These are phyloP conservation scores for Tolypocladium nubicola DNA, from an alignment of 2,329 filamentous ascomycete genomes.

Conservation along the genomic window DNA sequence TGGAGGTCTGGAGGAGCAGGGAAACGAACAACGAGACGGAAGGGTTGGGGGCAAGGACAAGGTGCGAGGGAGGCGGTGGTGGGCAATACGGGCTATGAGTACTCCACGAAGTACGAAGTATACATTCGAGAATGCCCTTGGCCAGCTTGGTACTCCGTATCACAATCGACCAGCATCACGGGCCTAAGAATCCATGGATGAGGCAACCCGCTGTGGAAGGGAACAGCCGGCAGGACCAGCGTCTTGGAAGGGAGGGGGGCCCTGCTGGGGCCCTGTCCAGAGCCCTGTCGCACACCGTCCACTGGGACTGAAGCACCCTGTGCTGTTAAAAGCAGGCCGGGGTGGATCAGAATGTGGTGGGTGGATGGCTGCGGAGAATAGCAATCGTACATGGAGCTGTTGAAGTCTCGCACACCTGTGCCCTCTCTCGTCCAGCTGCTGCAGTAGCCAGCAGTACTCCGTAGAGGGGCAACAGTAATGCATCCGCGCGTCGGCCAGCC, in stretches of 20 bases:
- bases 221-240: not conserved
- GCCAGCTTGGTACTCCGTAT: not conserved
- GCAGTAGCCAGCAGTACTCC: not conserved
- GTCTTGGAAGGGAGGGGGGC: not conserved
- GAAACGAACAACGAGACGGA: not conserved
- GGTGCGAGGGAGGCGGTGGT: not conserved
- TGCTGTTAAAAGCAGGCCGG: not conserved
- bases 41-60: not conserved
- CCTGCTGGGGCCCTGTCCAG: not conserved
- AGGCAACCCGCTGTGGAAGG: not conserved
- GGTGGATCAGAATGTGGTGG: not conserved
- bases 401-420: not conserved
- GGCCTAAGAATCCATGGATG: not conserved
- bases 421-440: not conserved
- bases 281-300: not conserved
- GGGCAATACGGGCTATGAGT: too few relatives aligned
- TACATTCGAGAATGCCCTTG: not conserved
- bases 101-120: not conserved
- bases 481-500: not conserved
- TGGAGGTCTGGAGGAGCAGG: not conserved
- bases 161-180: not conserved
- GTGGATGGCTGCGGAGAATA: not conserved
- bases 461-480: not conserved
- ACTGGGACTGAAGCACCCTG: not conserved
- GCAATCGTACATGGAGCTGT: not conserved